A percentile compares a stretch with the other conserved stretches of the same genome.
These are phyloP conservation scores for Zizania palustris DNA, from an alignment of 202 grass and related monocot species.

Conservation along the genomic window DNA sequence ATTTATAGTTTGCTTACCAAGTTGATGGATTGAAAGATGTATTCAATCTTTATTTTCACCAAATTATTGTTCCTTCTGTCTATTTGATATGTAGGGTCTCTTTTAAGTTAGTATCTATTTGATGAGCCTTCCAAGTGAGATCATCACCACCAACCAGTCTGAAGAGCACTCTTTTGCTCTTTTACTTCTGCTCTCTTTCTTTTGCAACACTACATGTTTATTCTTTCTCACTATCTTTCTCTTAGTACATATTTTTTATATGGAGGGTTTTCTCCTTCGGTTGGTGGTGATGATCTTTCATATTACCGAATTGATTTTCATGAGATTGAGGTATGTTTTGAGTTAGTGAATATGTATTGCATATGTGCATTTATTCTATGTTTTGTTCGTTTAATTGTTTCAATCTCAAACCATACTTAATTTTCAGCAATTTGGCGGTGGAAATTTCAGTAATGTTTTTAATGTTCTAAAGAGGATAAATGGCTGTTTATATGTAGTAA, in stretches of 20 bases:
- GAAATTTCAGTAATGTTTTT: constrained; percentile 93
- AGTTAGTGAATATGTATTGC: constrained; percentile 3
- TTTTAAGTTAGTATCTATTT: no score
- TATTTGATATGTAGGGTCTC: no score
- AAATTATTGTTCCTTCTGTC: no score
- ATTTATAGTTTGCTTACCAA: no score
- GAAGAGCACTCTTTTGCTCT: no score
- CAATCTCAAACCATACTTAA: constrained; percentile 35
- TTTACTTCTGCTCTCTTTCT: no score
- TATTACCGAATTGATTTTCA: constrained; percentile 89
- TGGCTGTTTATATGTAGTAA: constrained; percentile 92
- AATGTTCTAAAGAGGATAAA: constrained; percentile 97
- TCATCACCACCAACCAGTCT: no score
- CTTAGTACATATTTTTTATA: neutral
- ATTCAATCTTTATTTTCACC: no score
- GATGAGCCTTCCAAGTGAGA: no score
- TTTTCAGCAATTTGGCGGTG: constrained; percentile 85
- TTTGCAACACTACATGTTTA: no score
- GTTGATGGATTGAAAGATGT: no score
- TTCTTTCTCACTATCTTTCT: neutral
- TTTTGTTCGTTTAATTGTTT: neutral
- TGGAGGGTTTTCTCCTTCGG: constrained; percentile 67
- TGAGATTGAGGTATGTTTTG: constrained; percentile 66
- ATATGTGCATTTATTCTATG: neutral
- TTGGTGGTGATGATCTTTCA: constrained; percentile 77